Percentiles rank a stretch among this genome's conserved stretches.
phyloP scores from a whole-genome alignment of 495 filamentous ascomycete species.

The Pseudevernia furfuracea region DNA sequence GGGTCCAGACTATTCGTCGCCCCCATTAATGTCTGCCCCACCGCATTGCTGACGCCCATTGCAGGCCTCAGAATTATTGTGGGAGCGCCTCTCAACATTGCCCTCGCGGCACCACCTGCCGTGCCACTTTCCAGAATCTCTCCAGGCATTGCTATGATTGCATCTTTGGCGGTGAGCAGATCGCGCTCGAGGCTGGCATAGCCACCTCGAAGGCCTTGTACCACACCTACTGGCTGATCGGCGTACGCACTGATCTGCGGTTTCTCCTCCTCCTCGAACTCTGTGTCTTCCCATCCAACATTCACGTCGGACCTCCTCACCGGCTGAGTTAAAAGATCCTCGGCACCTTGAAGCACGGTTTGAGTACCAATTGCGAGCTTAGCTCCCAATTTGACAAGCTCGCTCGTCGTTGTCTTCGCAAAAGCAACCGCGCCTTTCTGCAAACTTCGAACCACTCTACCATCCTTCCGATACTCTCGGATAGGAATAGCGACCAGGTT shows the following conservation, averaged over 20 bases:
- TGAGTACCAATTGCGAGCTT: constrained; percentile 95
- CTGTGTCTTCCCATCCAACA: constrained; percentile 56
- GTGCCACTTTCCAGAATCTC: constrained; percentile 82
- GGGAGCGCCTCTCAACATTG: constrained; percentile 73
- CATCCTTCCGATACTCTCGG: constrained; percentile 88
- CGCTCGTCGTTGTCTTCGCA: constrained; percentile 83
- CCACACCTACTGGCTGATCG: constrained; percentile 79
- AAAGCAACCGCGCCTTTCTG: constrained; percentile 84
- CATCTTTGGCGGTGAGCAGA: constrained; percentile 73
- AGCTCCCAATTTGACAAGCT: constrained; percentile 85
- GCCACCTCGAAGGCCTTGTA: constrained; percentile 76
- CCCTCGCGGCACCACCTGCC: constrained; percentile 73
- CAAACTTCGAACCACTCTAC: constrained; percentile 82
- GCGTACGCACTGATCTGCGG: constrained; percentile 84
- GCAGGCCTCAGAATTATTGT: constrained; percentile 85
- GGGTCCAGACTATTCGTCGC: constrained; percentile 91
- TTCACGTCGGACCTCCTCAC: constrained; percentile 26
- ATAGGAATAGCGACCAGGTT: constrained; percentile 85
- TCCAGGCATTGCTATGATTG: constrained; percentile 87
- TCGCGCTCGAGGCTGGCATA: constrained; percentile 78
- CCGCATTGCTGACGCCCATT: constrained; percentile 82
- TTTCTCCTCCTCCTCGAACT: constrained; percentile 53
- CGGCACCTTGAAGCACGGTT: constrained; percentile 77
- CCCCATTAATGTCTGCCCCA: constrained; percentile 81
- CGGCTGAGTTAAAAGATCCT: constrained; percentile 59